phyloP scores from a whole-genome alignment of 495 filamentous ascomycete genomes.

The Penicillium samsonianum region DNA sequence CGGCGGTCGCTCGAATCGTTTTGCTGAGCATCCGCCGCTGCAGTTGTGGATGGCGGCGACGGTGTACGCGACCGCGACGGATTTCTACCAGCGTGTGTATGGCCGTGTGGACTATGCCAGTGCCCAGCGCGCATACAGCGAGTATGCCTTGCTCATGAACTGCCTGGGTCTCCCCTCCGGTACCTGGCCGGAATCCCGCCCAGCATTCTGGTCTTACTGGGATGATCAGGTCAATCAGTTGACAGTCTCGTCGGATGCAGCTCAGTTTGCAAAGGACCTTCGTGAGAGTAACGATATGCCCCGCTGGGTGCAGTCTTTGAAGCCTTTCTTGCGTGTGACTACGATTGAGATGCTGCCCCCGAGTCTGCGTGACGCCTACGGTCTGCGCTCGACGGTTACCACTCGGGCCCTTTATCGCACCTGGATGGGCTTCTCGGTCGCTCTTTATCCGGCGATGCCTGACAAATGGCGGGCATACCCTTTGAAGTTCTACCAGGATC shows the following conservation, averaged over 20 bases:
- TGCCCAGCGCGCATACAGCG: slow-evolving; percentile 39
- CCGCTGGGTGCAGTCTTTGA: slow-evolving; percentile 36
- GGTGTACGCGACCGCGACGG: slow-evolving; percentile 44
- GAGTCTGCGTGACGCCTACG: slow-evolving; percentile 40
- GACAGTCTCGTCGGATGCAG: slow-evolving; percentile 37
- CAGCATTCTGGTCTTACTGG: slow-evolving; percentile 46
- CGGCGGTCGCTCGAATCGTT: slow-evolving; percentile 29
- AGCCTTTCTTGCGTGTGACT: slow-evolving; percentile 35
- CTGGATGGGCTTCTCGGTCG: slow-evolving; percentile 39
- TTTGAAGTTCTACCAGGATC: slow-evolving; percentile 34
- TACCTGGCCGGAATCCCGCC: slow-evolving; percentile 36
- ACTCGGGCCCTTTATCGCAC: slow-evolving; percentile 39
- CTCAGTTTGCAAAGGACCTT: slow-evolving; percentile 36
- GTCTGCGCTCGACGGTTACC: slow-evolving; percentile 34
- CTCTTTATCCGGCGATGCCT: slow-evolving; percentile 45
- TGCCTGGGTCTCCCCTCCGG: slow-evolving; percentile 32
- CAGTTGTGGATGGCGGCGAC: slow-evolving; percentile 45
- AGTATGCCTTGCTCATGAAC: slow-evolving; percentile 38
- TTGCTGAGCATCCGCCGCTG: slow-evolving; percentile 28
- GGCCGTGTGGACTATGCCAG: slow-evolving; percentile 38
- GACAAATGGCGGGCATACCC: slow-evolving; percentile 34
- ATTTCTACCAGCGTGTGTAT: slow-evolving; percentile 48
- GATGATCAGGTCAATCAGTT: slow-evolving; percentile 37
- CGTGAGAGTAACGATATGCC: slow-evolving; percentile 32
- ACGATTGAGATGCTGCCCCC: slow-evolving; percentile 49